Percentiles rank a stretch among this genome's conserved stretches.
phyloP scores from a whole-genome alignment of 176 grass and related monocot species.

The Chloris gayana region DNA sequence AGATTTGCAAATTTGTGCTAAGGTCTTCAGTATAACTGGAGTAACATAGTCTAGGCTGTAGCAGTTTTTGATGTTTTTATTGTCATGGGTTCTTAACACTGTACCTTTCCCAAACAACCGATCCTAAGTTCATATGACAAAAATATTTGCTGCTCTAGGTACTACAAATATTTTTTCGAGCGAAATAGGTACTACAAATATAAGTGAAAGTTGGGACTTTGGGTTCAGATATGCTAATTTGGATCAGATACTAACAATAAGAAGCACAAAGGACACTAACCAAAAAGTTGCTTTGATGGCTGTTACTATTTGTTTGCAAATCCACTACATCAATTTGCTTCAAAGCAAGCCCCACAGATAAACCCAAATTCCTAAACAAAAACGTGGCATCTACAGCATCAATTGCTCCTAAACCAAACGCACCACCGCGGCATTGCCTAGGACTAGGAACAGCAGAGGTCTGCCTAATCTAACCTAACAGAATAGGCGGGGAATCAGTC shows the following conservation, averaged over 20 bases:
- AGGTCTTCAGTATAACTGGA: background rate
- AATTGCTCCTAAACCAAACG: background rate
- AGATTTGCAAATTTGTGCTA: background rate
- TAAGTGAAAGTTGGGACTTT: background rate
- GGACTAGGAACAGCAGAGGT: background rate
- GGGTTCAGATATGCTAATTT: background rate
- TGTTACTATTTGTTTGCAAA: background rate
- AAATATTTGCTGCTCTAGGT: background rate
- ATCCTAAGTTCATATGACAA: background rate
- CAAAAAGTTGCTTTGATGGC: background rate
- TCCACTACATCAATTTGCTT: background rate
- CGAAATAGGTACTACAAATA: background rate
- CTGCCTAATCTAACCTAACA: background rate
- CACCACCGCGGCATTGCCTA: background rate
- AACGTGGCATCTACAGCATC: background rate
- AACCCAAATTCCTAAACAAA: background rate
- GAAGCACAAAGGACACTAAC: background rate
- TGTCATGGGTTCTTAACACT: background rate
- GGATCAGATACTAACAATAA: background rate
- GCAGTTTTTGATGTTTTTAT: background rate
- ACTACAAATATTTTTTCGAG: no score
- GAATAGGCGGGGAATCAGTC: background rate
- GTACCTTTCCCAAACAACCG: background rate
- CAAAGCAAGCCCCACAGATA: background rate
- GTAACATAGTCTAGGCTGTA: background rate